These are phyloP conservation scores for Lentinula aciculospora DNA, from an alignment of 768 basidiomycete genomes.

Conservation along the genomic window DNA sequence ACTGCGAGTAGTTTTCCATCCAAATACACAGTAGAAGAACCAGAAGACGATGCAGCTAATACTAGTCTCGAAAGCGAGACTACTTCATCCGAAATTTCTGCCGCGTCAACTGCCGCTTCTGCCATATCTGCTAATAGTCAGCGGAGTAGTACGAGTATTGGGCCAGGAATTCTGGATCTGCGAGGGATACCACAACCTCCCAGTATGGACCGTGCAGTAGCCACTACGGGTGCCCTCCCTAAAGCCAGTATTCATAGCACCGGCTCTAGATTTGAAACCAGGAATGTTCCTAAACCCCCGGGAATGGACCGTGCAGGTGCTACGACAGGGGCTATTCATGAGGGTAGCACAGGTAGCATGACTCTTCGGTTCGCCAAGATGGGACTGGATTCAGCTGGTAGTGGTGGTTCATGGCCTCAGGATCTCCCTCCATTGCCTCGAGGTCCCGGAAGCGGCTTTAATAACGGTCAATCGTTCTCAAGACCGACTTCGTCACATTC, in stretches of 20 bases:
- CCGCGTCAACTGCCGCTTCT: not conserved
- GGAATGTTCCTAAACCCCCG: not conserved
- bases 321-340: not conserved
- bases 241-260: not conserved
- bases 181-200: slow-evolving; percentile 2
- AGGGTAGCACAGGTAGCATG: not conserved
- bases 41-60: not conserved
- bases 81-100: not conserved
- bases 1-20: not conserved
- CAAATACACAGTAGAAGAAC: slow-evolving; percentile 1
- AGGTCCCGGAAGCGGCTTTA: slow-evolving; percentile 2
- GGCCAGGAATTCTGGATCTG: not conserved
- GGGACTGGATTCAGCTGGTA: not conserved
- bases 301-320: not conserved
- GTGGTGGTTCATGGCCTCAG: not conserved
- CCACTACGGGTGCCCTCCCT: not conserved
- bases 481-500: not conserved
- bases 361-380: slow-evolving; percentile 4
- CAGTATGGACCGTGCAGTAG: not conserved
- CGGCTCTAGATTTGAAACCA: not conserved
- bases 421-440: slow-evolving; percentile 3
- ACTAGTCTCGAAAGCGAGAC: not conserved
- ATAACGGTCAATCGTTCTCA: not conserved
- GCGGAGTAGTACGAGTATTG: not conserved
- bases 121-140: not conserved